Conservation (phyloP, 345 rosid genomes). For the Populus davidiana region DNA sequence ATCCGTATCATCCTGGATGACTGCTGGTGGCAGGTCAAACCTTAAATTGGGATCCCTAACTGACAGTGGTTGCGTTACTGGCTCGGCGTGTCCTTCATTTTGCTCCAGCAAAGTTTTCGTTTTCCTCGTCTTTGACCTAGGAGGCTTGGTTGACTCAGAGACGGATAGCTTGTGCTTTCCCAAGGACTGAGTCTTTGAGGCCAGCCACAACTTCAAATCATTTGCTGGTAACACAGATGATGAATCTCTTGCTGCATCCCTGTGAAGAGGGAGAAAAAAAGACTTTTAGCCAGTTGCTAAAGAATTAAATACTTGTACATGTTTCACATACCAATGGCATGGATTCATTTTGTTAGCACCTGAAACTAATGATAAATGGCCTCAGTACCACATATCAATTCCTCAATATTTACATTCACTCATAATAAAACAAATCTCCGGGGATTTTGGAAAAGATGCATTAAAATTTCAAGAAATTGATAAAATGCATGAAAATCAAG, state of each 20-base stretch:
- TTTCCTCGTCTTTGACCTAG: slow-evolving; percentile 61
- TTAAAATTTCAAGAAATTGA: background rate
- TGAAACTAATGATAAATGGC: background rate
- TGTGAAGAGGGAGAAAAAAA: slow-evolving; percentile 23
- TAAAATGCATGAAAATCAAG: background rate
- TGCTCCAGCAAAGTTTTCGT: slow-evolving; percentile 51
- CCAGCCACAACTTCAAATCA: slow-evolving; percentile 54
- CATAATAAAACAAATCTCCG: background rate
- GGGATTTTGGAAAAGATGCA: background rate
- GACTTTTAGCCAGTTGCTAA: slow-evolving; percentile 7
- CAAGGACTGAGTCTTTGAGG: slow-evolving; percentile 43
- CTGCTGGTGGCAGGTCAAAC: slow-evolving; percentile 44
- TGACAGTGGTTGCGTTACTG: slow-evolving; percentile 24
- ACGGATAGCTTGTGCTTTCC: slow-evolving; percentile 75
- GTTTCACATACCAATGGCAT: background rate
- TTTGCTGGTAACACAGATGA: slow-evolving; percentile 53
- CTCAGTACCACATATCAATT: background rate
- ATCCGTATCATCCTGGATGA: slow-evolving; percentile 16
- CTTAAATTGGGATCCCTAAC: slow-evolving; percentile 46
- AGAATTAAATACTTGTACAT: background rate
- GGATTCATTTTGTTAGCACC: background rate
- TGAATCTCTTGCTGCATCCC: slow-evolving; percentile 64
- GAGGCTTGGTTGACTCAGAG: slow-evolving; percentile 51
- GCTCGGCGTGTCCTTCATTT: slow-evolving; percentile 33
- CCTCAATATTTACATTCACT: background rate